Base-by-base conservation (phyloP, 805 yeast genomes). In the Debaryomyces hansenii region DNA sequence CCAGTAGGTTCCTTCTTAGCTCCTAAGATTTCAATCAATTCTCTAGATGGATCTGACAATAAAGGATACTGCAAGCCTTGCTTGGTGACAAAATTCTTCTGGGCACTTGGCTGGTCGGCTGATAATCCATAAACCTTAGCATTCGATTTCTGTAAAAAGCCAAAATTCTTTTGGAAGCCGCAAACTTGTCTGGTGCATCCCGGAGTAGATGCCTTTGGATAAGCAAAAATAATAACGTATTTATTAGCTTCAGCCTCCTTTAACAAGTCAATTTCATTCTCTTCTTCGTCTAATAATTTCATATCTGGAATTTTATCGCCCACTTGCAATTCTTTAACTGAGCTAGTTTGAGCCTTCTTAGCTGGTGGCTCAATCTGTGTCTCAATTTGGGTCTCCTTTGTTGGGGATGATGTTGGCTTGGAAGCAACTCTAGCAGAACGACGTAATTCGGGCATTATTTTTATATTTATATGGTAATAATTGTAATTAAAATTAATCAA, bases 111-210 rank as follows among this genome's bases (percentile, higher is more conserved):
- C n/a, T 82, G 58, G 62, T 92, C 99, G 4, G 92, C 84, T 58
- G 95, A 85, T 41, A 92, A 64, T 0, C 99, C 99, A 56, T 78
- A 83, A 1, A 92, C 84, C 0, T 79, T 69, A 2, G 83, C 84
- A 20, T 77, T 78, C 33, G 78, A 69, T 9, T 52, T 54, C 39
- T 72, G 64, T 57, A 87, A 77, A 36, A 76, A 70, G 2, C 75
- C 72, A 62, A 69, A 84, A 55, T 80, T 80, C 53, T 80, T 84
- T 56, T 94, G 83, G 63, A 86, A 94, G 0, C 97, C 97, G 62
- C 87, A 79, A 2, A 91, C 97, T 69, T 92, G 99, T 56, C 90
- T 80, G 1, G 99, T 92, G 67, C 99, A 94, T 3, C 99, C 99
- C 1, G 97, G 96, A 0, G 98, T 92, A 20, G 86, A 82, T 0